Evolutionary conservation across 805 yeast species (phyloP).

Genomic region (Candida verbasci): DNA sequence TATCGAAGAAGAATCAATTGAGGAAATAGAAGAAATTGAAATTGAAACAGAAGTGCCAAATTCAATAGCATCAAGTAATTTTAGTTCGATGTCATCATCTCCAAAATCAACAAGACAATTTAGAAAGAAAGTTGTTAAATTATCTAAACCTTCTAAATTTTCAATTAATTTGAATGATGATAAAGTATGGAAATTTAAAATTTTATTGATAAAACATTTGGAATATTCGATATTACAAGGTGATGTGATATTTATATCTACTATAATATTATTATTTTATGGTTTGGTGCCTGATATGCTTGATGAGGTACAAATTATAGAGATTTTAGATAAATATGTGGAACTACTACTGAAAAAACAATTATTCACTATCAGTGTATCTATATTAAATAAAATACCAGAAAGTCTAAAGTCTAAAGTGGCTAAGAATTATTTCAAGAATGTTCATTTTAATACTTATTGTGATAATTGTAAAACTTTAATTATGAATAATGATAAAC

Average conservation of each 20-base stretch:
- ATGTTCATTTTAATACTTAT: conserved; percentile 41
- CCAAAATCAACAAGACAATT: conserved; percentile 2
- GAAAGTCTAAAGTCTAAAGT: conserved; percentile 13
- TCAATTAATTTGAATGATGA: conserved; percentile 8
- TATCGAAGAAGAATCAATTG: conserved; percentile 5
- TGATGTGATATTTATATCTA: conserved; percentile 56
- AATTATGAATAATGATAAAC: conserved; percentile 51
- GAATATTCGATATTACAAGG: conserved; percentile 58
- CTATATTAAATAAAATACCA: conserved; percentile 45
- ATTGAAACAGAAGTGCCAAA: conserved; percentile 16
- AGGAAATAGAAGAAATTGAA: conserved; percentile 6
- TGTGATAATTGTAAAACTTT: conserved; percentile 59
- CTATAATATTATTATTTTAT: conserved; percentile 52
- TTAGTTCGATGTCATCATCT: conserved; percentile 13
- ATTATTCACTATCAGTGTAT: conserved; percentile 55
- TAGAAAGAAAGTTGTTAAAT: background rate
- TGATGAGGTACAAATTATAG: conserved; percentile 34
- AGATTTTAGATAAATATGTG: conserved; percentile 53
- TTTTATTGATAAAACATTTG: conserved; percentile 47
- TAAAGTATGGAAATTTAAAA: conserved; percentile 56
- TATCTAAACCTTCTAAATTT: conserved; percentile 3
- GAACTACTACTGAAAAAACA: conserved; percentile 47
- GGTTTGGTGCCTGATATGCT: conserved; percentile 21
- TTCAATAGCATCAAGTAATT: background rate
- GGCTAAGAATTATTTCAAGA: conserved; percentile 29